phyloP scores from a whole-genome alignment of 345 rosid species.

The Populus alba region DNA sequence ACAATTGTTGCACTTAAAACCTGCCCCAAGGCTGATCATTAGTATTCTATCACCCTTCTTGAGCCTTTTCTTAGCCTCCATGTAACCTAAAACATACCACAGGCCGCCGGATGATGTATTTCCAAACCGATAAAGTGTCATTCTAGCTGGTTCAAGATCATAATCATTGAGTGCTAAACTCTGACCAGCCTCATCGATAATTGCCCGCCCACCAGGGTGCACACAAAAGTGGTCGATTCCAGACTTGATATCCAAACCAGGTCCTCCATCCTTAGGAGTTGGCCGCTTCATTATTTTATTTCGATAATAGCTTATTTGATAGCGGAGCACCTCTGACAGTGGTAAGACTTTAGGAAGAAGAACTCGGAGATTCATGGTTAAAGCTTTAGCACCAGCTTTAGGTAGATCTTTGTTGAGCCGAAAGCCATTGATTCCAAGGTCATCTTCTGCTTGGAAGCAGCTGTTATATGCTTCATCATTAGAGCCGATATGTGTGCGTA shows the following conservation, averaged over 20 bases:
- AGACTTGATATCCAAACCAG: constrained; percentile 30
- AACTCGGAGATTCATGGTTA: constrained; percentile 14
- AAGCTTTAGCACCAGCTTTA: constrained; percentile 21
- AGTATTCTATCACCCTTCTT: constrained; percentile 23
- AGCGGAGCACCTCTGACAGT: constrained; percentile 25
- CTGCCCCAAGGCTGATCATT: constrained; percentile 34
- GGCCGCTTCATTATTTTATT: constrained; percentile 25
- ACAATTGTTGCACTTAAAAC: constrained; percentile 34
- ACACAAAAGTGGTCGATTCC: constrained; percentile 30
- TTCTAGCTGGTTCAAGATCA: constrained; percentile 35
- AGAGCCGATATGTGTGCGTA: constrained; percentile 36
- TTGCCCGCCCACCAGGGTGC: constrained; percentile 33
- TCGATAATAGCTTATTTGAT: not conserved
- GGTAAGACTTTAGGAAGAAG: constrained; percentile 42
- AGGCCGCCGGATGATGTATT: constrained; percentile 29
- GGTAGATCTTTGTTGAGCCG: constrained; percentile 21
- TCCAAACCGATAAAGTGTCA: constrained; percentile 35
- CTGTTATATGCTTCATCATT: constrained; percentile 22
- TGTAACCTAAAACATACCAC: constrained; percentile 36
- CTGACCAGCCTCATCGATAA: constrained; percentile 26
- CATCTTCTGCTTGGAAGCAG: constrained; percentile 28
- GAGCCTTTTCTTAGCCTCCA: constrained; percentile 38
- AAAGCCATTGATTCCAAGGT: constrained; percentile 24
- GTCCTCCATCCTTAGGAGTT: constrained; percentile 31
- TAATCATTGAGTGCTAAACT: constrained; percentile 9